Evolutionary conservation across 2,329 filamentous ascomycete species (phyloP).

Genomic region (Venturiaceae sp.): DNA sequence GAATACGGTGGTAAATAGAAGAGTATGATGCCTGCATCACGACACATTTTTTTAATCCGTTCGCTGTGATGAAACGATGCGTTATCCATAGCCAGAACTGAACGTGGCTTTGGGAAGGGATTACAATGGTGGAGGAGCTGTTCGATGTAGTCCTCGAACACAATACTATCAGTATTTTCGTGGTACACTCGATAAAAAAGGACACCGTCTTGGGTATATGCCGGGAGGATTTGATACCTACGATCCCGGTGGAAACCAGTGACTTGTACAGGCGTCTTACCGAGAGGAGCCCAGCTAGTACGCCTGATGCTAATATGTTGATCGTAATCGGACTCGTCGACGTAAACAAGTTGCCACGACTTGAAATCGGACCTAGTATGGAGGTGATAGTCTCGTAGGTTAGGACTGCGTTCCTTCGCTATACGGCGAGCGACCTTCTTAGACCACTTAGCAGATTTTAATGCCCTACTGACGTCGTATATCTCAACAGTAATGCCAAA

Average conservation of each 20-base stretch:
- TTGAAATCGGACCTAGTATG: slow-evolving; percentile 21
- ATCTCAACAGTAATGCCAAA: slow-evolving; percentile 14
- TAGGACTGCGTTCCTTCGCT: slow-evolving; percentile 22
- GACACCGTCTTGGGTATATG: slow-evolving; percentile 13
- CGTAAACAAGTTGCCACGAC: slow-evolving; percentile 25
- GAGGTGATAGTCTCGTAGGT: slow-evolving; percentile 25
- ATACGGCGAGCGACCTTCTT: slow-evolving; percentile 21
- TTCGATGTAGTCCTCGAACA: slow-evolving; percentile 16
- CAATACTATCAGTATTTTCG: slow-evolving; percentile 11
- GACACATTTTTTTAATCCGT: slow-evolving; percentile 19
- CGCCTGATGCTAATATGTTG: slow-evolving; percentile 22
- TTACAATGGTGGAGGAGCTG: slow-evolving; percentile 22
- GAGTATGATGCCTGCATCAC: slow-evolving; percentile 9
- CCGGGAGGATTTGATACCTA: slow-evolving; percentile 19
- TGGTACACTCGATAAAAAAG: slow-evolving; percentile 11
- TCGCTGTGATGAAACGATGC: slow-evolving; percentile 20
- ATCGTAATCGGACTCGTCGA: slow-evolving; percentile 29
- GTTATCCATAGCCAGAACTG: slow-evolving; percentile 27
- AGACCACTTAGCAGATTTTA: slow-evolving; percentile 17
- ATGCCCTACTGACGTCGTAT: slow-evolving; percentile 16
- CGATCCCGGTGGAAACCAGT: slow-evolving; percentile 14
- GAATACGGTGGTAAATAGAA: slow-evolving; percentile 6
- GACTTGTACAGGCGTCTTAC: slow-evolving; percentile 18
- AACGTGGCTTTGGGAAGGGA: slow-evolving; percentile 23
- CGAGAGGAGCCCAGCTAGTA: slow-evolving; percentile 24